A percentile compares a stretch with the other conserved stretches of the same genome.
Conservation (phyloP, 257 asterid genomes). For the Marsdenia floribunda region DNA sequence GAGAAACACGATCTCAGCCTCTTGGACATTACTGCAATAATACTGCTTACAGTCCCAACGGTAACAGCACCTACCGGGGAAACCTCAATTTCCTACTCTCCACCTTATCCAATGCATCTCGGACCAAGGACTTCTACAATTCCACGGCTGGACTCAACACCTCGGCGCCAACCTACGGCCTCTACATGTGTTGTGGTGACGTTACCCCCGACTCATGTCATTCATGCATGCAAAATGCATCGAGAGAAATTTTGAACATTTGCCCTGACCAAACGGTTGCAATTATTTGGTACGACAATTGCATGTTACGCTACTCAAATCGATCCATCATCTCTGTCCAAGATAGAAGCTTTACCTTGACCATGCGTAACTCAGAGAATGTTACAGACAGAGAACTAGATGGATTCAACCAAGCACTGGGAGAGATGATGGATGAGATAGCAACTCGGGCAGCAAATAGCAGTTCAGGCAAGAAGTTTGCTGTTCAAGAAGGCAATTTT, state of each 20-base stretch:
- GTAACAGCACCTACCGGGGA: too few species aligned
- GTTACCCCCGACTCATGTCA: slow-evolving; percentile 13
- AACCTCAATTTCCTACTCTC: slow-evolving; percentile 31
- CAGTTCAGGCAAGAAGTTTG: slow-evolving; percentile 8
- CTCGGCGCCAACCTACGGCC: too few species aligned
- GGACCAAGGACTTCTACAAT: slow-evolving; percentile 27
- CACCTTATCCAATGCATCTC: slow-evolving; percentile 26
- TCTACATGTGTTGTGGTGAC: slow-evolving; percentile 29
- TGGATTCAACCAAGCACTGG: not conserved
- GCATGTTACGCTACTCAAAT: slow-evolving; percentile 11
- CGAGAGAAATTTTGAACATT: not conserved
- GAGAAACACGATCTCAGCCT: too few species aligned
- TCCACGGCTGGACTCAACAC: too few species aligned
- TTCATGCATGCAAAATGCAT: slow-evolving; percentile 12
- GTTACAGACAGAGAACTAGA: not conserved
- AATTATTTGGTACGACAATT: too few species aligned
- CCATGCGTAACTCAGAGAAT: too few species aligned
- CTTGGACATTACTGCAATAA: too few species aligned
- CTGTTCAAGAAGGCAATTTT: not conserved
- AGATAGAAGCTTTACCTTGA: not conserved
- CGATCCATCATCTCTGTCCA: not conserved
- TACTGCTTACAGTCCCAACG: too few species aligned
- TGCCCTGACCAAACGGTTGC: slow-evolving; percentile 33
- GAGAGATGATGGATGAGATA: not conserved
- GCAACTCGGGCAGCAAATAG: not conserved